Evolutionary conservation across 176 grass and related monocot genomes (phyloP).

Genomic region (Aegilops bicornis): DNA sequence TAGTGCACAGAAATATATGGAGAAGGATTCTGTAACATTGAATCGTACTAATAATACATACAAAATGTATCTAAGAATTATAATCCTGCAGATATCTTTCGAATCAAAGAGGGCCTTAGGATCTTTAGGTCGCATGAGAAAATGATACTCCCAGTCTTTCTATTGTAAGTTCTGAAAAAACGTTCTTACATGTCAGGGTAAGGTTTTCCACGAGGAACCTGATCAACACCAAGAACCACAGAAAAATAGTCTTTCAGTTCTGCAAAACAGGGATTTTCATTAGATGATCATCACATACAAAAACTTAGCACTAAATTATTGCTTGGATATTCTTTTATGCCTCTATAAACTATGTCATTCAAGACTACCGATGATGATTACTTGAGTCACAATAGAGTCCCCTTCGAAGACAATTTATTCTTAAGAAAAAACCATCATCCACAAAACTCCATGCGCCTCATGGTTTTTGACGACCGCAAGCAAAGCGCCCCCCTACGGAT

Average conservation of each 20-base stretch:
- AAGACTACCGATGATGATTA: not conserved
- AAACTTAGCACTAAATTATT: not conserved
- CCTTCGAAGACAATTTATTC: not conserved
- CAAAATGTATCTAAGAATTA: not conserved
- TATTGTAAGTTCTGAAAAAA: not conserved
- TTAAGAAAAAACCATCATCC: not conserved
- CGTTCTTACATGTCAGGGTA: constrained; percentile 63
- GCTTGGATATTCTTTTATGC: not conserved
- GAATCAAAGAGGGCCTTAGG: not conserved
- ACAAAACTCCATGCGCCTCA: not conserved
- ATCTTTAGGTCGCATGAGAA: not conserved
- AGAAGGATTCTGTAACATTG: not conserved
- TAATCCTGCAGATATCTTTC: not conserved
- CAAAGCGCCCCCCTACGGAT: too few species aligned
- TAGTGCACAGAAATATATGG: not conserved
- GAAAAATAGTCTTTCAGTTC: constrained; percentile 73
- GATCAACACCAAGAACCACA: constrained; percentile 73
- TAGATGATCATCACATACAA: not conserved
- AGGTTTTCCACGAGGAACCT: constrained; percentile 77
- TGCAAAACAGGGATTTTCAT: constrained; percentile 25
- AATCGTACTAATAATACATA: not conserved
- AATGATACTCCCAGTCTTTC: not conserved
- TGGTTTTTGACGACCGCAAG: too few species aligned
- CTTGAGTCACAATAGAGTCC: not conserved
- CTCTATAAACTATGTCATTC: not conserved